A percentile compares a stretch with the other conserved stretches of the same genome.
phyloP scores from a whole-genome alignment of 2,329 filamentous ascomycete species.

The Polytolypa hystricis region DNA sequence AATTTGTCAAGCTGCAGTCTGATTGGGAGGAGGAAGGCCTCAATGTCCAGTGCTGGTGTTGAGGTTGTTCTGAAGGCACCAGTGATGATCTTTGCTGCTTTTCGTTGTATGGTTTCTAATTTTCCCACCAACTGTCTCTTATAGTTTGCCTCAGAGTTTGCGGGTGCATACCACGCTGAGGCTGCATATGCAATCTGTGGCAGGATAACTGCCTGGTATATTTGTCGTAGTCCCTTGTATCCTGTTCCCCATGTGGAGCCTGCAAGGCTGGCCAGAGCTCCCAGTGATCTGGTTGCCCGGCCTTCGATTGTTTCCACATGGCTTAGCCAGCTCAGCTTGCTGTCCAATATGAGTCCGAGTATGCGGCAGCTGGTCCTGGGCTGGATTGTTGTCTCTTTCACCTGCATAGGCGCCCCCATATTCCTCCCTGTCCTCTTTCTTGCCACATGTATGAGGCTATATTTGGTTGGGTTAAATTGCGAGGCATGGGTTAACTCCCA shows the following conservation, averaged over 20 bases:
- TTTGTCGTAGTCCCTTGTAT: slow-evolving; percentile 15
- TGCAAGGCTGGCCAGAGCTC: slow-evolving; percentile 15
- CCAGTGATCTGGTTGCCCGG: slow-evolving; percentile 13
- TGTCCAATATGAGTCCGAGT: slow-evolving; percentile 17
- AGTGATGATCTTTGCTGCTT: too few species aligned
- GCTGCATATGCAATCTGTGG: too few species aligned
- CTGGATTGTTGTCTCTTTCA: slow-evolving; percentile 9
- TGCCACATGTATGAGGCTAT: slow-evolving; percentile 16
- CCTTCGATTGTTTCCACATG: slow-evolving; percentile 14
- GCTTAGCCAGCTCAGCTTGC: slow-evolving; percentile 14
- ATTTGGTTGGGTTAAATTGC: slow-evolving; percentile 16
- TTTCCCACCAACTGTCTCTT: too few species aligned
- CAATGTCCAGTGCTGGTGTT: too few species aligned
- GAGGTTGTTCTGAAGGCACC: too few species aligned
- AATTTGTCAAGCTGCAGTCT: too few species aligned
- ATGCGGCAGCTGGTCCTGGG: slow-evolving; percentile 11
- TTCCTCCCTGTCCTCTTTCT: slow-evolving; percentile 9
- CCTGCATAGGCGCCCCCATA: slow-evolving; percentile 10
- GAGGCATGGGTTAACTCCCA: slow-evolving; percentile 14
- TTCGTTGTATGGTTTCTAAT: too few species aligned
- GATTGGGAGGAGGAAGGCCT: too few species aligned
- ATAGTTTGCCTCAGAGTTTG: too few species aligned
- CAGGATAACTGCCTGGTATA: slow-evolving; percentile 17
- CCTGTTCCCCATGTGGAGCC: slow-evolving; percentile 17
- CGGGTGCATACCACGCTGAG: too few species aligned